These are phyloP conservation scores for Annona cherimola DNA, from an alignment of 164 flowering plant genomes.

Conservation along the genomic window DNA sequence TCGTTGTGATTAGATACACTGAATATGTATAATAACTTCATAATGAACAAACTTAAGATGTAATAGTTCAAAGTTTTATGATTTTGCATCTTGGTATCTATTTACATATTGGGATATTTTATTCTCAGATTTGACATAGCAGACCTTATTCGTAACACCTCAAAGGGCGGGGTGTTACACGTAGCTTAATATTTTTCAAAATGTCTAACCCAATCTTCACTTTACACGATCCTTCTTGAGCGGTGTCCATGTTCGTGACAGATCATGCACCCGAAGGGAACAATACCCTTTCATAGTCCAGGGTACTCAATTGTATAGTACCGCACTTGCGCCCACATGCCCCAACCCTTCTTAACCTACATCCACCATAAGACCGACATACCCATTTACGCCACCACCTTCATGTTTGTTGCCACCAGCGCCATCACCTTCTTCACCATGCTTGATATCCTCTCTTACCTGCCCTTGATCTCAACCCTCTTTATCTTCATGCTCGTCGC, in stretches of 20 bases:
- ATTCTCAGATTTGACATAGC: no score
- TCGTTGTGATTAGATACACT: no score
- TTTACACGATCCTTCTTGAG: background rate
- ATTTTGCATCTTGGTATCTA: no score
- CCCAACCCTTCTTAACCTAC: conserved; percentile 56
- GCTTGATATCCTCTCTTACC: conserved; percentile 38
- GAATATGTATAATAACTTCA: no score
- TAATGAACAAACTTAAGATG: no score
- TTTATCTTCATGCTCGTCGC: conserved; percentile 57
- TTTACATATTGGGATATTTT: no score
- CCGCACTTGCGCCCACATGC: conserved; percentile 58
- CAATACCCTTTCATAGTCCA: background rate
- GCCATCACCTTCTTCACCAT: conserved; percentile 48
- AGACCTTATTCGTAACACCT: no score
- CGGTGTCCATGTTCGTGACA: conserved; percentile 1
- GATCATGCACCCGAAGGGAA: conserved; percentile 2
- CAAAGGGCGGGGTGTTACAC: no score
- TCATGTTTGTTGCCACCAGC: conserved; percentile 38
- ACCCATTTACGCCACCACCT: conserved; percentile 51
- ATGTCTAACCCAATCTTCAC: background rate
- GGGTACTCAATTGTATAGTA: background rate
- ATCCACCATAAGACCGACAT: conserved; percentile 43
- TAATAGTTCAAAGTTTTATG: no score
- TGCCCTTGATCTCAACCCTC: conserved; percentile 53
- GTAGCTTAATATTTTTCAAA: no score